phyloP scores from a whole-genome alignment of 2,329 filamentous ascomycete genomes.

The Fusarium sp. region DNA sequence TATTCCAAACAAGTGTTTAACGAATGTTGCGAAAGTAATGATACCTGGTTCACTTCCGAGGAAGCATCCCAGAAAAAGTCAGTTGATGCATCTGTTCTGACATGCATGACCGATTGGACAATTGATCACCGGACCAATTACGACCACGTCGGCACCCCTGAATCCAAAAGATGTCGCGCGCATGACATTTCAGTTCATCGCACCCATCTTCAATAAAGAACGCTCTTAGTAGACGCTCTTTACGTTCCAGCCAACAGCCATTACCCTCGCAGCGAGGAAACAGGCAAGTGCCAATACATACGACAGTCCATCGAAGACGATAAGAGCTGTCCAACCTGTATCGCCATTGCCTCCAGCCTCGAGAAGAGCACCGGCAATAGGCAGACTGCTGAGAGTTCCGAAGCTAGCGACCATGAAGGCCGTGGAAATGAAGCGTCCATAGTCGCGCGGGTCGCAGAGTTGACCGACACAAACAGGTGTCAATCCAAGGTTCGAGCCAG shows the following conservation, averaged over 20 bases:
- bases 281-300: constrained; percentile 36
- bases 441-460: constrained; percentile 79
- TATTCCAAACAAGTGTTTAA: neutral
- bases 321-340: constrained; percentile 52
- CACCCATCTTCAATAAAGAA: neutral
- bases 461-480: constrained; percentile 85
- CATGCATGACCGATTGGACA: constrained; percentile 10
- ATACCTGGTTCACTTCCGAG: constrained; percentile 8
- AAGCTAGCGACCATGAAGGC: constrained; percentile 83
- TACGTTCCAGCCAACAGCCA: constrained; percentile 35
- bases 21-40: neutral
- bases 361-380: constrained; percentile 56
- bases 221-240: constrained; percentile 29
- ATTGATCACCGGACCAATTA: constrained; percentile 23
- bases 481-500: constrained; percentile 80
- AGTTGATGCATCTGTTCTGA: constrained; percentile 17
- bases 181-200: constrained; percentile 26
- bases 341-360: constrained; percentile 44
- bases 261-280: constrained; percentile 32
- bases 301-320: constrained; percentile 52
- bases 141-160: neutral
- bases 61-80: constrained; percentile 7
- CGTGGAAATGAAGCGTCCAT: constrained; percentile 80
- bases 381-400: constrained; percentile 65
- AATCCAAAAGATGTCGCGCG: neutral